phyloP scores from a whole-genome alignment of 202 grass and related monocot species.

The Miscanthus sacchariflorus region DNA sequence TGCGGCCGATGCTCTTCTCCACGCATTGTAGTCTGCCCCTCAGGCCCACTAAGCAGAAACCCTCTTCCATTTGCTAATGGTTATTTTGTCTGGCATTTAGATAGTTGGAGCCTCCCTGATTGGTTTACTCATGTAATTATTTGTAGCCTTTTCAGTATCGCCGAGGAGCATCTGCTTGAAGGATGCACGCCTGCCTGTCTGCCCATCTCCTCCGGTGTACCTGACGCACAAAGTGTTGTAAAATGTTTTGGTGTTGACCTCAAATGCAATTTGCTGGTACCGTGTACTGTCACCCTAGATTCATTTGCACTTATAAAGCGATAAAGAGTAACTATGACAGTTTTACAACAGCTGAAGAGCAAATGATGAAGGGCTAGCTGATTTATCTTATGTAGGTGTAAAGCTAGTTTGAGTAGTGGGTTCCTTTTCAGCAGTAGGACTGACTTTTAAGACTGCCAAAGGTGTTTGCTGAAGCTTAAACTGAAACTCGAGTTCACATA shows the following conservation, averaged over 20 bases:
- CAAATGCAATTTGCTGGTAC: constrained; percentile 50
- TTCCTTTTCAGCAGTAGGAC: neutral
- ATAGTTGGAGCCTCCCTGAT: constrained; percentile 60
- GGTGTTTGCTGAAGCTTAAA: neutral
- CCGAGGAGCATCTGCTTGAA: constrained; percentile 43
- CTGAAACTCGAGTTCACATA: neutral
- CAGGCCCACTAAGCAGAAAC: constrained; percentile 47
- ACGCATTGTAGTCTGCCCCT: constrained; percentile 32
- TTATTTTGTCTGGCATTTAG: constrained; percentile 78
- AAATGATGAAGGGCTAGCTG: neutral
- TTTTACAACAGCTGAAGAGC: neutral
- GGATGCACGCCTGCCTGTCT: constrained; percentile 43
- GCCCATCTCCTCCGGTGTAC: constrained; percentile 40
- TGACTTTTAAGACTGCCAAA: neutral
- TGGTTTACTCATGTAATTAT: constrained; percentile 71
- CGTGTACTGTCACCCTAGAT: constrained; percentile 8
- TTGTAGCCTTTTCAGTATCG: constrained; percentile 48
- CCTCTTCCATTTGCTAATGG: constrained; percentile 65
- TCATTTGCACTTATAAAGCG: constrained; percentile 10
- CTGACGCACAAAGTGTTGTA: constrained; percentile 54
- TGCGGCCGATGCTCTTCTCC: constrained; percentile 32
- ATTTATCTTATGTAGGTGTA: neutral
- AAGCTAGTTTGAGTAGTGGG: neutral
- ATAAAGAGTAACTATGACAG: neutral
- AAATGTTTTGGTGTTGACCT: constrained; percentile 54